A percentile compares a stretch with the other conserved stretches of the same genome.
Conservation (phyloP, 2,329 filamentous ascomycete species). For the Fusarium sp. region DNA sequence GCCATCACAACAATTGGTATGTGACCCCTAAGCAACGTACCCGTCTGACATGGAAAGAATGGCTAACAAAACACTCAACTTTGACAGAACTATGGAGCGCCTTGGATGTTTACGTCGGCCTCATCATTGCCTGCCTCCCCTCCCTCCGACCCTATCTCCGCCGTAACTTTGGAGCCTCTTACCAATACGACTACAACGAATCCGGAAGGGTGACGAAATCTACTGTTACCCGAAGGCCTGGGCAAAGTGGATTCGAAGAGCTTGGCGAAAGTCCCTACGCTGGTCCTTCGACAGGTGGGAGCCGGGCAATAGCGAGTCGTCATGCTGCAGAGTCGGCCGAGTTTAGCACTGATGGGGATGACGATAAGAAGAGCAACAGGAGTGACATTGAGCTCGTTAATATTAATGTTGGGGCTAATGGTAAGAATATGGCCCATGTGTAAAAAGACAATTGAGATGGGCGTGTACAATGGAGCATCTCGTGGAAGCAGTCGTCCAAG, state of each 20-base stretch:
- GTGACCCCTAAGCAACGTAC: background rate
- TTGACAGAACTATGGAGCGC: constrained; percentile 30
- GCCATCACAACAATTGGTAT: constrained; percentile 32
- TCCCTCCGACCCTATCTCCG: constrained; percentile 34
- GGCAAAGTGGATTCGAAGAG: constrained; percentile 25
- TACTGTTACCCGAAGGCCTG: background rate
- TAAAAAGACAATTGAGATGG: background rate
- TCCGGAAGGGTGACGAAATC: constrained; percentile 11
- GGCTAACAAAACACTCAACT: background rate
- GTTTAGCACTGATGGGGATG: background rate
- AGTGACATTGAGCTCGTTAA: constrained; percentile 11
- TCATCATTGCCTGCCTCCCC: constrained; percentile 36
- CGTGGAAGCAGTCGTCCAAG: background rate
- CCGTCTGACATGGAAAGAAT: background rate
- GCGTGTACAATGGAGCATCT: background rate
- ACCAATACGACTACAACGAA: constrained; percentile 15
- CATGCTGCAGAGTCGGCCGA: constrained; percentile 5
- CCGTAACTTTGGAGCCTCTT: background rate
- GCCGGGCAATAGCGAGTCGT: background rate
- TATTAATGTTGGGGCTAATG: background rate
- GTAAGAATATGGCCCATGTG: background rate
- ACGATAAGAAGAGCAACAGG: constrained; percentile 23
- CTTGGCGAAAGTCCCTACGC: constrained; percentile 24
- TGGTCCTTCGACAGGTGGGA: background rate
- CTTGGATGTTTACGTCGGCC: constrained; percentile 27